Evolutionary conservation across 768 basidiomycete genomes (phyloP).

Genomic region (Infundibulicybe gibba): DNA sequence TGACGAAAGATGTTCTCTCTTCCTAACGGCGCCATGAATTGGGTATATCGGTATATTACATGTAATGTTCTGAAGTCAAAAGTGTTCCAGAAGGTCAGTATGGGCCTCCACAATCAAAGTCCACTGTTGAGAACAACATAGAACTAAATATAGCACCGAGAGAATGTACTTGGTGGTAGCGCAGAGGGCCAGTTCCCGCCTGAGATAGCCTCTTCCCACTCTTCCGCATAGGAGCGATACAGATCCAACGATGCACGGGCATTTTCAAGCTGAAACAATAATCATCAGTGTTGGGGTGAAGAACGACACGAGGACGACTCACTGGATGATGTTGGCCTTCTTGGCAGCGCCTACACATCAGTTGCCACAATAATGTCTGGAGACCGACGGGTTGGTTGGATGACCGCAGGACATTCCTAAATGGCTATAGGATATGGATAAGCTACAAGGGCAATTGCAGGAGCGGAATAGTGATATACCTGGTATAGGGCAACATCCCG

Average conservation of each 20-base stretch:
- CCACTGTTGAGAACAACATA: background rate
- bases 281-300: slow-evolving; percentile 5
- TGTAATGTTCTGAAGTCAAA: too few relatives aligned
- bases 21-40: too few relatives aligned
- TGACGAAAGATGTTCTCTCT: too few relatives aligned
- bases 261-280: slow-evolving; percentile 61
- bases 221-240: slow-evolving; percentile 51
- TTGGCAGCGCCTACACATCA: slow-evolving; percentile 77
- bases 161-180: slow-evolving; percentile 76
- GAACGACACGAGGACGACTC: slow-evolving; percentile 22
- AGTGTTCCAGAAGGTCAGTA: too few relatives aligned
- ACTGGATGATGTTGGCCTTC: slow-evolving; percentile 73
- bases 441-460: slow-evolving; percentile 11
- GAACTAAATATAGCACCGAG: slow-evolving; percentile 66
- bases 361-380: slow-evolving; percentile 77
- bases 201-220: slow-evolving; percentile 65
- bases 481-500: slow-evolving; percentile 79
- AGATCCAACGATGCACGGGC: slow-evolving; percentile 58
- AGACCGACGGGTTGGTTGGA: slow-evolving; percentile 70
- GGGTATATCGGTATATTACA: too few relatives aligned
- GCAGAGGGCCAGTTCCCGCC: slow-evolving; percentile 70
- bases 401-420: slow-evolving; percentile 64
- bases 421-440: slow-evolving; percentile 43
- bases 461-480: slow-evolving; percentile 21
- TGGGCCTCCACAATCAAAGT: background rate